Conservation (phyloP, 176 grass and related monocot species). For the Lolium perenne region DNA sequence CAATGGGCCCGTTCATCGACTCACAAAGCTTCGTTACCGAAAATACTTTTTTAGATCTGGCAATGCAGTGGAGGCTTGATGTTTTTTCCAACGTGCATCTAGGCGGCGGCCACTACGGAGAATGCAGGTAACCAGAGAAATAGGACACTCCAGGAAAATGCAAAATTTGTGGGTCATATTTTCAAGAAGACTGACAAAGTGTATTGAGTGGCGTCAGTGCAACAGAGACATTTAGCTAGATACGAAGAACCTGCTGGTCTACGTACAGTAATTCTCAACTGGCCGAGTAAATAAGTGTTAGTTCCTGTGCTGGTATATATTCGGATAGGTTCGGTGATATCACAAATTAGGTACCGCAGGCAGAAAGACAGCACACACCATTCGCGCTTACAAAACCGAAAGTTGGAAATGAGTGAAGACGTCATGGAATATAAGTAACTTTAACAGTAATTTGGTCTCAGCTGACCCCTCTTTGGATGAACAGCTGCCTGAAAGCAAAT, state of each 20-base stretch:
- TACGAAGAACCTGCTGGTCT: not conserved
- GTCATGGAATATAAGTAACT: conserved; percentile 14
- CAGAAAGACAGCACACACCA: conserved; percentile 24
- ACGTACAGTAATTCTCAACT: conserved; percentile 7
- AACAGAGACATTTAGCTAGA: not conserved
- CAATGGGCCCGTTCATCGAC: no score
- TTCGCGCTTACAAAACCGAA: conserved; percentile 18
- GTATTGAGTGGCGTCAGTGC: not conserved
- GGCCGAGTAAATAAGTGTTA: not conserved
- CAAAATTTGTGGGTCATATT: not conserved
- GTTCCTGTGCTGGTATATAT: conserved; percentile 17
- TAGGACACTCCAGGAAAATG: no score
- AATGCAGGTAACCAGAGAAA: no score
- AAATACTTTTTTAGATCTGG: no score
- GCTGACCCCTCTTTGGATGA: conserved; percentile 37
- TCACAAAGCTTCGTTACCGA: no score
- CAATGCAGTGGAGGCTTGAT: no score
- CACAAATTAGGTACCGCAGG: conserved; percentile 54
- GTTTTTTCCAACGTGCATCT: no score
- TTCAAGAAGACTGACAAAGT: not conserved
- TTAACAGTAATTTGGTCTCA: conserved; percentile 19
- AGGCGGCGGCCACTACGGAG: no score
- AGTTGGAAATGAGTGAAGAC: not conserved
- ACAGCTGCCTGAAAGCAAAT: conserved; percentile 42
- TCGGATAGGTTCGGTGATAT: conserved; percentile 54